Conservation (phyloP, 2,329 filamentous ascomycete species). For the Cytospora paraplurivora region DNA sequence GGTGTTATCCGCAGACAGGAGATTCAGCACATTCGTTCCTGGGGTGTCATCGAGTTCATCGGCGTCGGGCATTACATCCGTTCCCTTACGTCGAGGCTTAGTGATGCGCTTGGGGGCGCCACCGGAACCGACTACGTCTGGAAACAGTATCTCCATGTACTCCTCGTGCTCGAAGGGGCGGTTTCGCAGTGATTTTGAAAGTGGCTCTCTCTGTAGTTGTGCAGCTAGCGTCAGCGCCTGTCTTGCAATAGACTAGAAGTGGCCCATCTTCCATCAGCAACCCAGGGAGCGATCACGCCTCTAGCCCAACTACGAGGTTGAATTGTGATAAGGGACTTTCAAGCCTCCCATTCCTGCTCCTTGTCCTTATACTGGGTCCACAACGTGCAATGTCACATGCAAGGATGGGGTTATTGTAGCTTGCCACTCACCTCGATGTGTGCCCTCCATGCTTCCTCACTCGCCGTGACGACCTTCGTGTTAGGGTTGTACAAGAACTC, state of each 20-base stretch:
- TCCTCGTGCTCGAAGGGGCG: constrained; percentile 63
- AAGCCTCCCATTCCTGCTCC: background rate
- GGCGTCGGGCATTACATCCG: constrained; percentile 46
- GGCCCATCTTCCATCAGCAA: constrained; percentile 17
- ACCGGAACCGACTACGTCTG: constrained; percentile 61
- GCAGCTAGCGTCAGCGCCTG: constrained; percentile 27
- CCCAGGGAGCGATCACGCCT: constrained; percentile 13
- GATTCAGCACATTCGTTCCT: constrained; percentile 50
- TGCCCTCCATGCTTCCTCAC: constrained; percentile 58
- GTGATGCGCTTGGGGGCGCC: constrained; percentile 62
- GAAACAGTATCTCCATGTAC: constrained; percentile 62
- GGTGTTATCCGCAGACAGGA: constrained; percentile 37
- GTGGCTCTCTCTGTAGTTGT: constrained; percentile 53
- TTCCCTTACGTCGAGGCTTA: constrained; percentile 53
- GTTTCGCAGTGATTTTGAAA: constrained; percentile 58
- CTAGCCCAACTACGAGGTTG: background rate
- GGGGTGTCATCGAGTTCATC: constrained; percentile 54
- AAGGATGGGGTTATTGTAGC: background rate
- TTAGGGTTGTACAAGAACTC: constrained; percentile 57
- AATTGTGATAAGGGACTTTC: constrained; percentile 13
- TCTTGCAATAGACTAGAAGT: constrained; percentile 21
- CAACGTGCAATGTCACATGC: background rate
- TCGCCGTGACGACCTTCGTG: constrained; percentile 55
- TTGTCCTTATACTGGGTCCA: constrained; percentile 9
- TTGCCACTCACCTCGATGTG: constrained; percentile 56